Base-by-base conservation (phyloP, 768 basidiomycete genomes). In the Mycena epipterygia region DNA sequence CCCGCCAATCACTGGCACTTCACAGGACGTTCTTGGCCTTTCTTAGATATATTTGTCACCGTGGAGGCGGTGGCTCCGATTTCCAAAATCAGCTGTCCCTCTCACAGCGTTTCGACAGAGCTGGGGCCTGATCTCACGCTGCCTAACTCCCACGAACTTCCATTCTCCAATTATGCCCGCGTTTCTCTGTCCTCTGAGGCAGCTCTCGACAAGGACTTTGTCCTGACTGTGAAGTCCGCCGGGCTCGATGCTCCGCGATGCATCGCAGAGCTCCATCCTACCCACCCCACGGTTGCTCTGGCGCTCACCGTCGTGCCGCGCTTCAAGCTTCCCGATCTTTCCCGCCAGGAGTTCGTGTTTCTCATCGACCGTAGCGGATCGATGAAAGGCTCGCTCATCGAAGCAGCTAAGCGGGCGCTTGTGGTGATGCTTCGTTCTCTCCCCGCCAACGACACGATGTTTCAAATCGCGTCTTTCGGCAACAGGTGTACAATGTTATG, bases 391-490 rank as follows among this genome's bases (percentile, higher is more conserved):
- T 21, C 1, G 7, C 61, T 80, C 9, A 83, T 87, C 11, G 74
- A 74, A 25, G 80, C 77, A 1, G 84, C 85, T 3, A 82, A 81
- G 55, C 67, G 73, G 35, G 82, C 86, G 0, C 76, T 88, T 32
- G 57, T 67, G 0, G 81, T 85, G 67, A 67, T 88, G 8, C 77
- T 88, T 4, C 81, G 76, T 5, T 72, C 83, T 4, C 79, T 88
- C 12, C 83, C 84, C 0, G 53, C 56, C 29, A 25, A 65, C 0
- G 77, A 77, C 17, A 83, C 84, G 0, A 64, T 46, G 2, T 84
- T 87, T 76, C 88, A 88, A 33, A 80, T 88, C 27, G 75, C 83
- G 41, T 83, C 83, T 42, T 88, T 87, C 64, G 86, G 84, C 0
- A 44, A 0, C 2, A 0, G 7, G 0, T 73, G 68, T 14, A 65